Percentiles rank a stretch among this genome's conserved stretches.
phyloP scores from a whole-genome alignment of 2,329 filamentous ascomycete species.

The Ophiostoma piceae region DNA sequence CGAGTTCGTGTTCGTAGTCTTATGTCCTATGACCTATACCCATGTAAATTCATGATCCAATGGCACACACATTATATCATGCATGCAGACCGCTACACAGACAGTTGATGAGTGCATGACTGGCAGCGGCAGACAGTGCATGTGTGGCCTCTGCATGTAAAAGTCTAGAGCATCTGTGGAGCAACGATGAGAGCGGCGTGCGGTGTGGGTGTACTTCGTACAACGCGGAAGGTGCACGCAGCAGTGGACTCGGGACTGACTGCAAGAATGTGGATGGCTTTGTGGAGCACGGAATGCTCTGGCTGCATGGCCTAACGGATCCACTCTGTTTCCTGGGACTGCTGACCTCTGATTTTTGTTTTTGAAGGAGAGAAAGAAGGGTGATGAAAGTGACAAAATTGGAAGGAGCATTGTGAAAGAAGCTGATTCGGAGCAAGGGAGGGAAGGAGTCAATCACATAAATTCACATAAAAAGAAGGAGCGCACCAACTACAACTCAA shows the following conservation, averaged over 20 bases:
- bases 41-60: background rate
- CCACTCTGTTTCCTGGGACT: conserved; percentile 5
- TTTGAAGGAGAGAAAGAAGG: too few relatives aligned
- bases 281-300: background rate
- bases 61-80: background rate
- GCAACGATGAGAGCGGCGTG: too few relatives aligned
- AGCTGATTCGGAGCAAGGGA: background rate
- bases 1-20: too few relatives aligned
- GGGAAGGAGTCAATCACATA: background rate
- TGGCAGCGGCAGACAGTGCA: background rate
- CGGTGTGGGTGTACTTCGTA: too few relatives aligned
- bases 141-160: background rate
- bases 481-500: background rate
- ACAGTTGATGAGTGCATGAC: background rate
- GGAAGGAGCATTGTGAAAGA: background rate
- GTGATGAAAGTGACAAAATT: background rate
- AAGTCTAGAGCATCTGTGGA: background rate
- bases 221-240: background rate
- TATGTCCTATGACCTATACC: too few relatives aligned
- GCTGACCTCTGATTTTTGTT: background rate
- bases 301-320: background rate
- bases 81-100: background rate
- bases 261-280: background rate
- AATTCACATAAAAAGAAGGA: background rate
- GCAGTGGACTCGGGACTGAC: conserved; percentile 5